These are phyloP conservation scores for Dichomitus squalens DNA, from an alignment of 1,284 basidiomycete species.

Conservation along the genomic window DNA sequence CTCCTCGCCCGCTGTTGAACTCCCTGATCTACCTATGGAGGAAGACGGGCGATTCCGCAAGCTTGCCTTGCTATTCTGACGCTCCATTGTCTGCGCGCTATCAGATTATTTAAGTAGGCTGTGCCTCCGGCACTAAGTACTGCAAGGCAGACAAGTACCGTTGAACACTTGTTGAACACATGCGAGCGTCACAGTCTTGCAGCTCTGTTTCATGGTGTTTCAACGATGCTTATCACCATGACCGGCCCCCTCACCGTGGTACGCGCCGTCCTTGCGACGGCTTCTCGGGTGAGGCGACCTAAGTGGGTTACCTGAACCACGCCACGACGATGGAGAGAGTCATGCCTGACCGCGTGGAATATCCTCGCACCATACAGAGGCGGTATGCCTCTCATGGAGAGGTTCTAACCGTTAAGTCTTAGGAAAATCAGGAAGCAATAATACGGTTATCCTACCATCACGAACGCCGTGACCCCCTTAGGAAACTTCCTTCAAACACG, in stretches of 20 bases:
- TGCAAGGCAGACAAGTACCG: too few relatives aligned
- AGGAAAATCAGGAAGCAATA: not conserved
- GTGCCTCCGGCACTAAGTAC: too few relatives aligned
- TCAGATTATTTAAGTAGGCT: too few relatives aligned
- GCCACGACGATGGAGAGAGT: not conserved
- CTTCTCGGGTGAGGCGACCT: not conserved
- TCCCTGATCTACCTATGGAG: not conserved
- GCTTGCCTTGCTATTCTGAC: not conserved
- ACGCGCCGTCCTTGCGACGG: not conserved
- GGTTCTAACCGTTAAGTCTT: conserved; percentile 6
- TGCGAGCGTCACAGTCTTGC: too few relatives aligned
- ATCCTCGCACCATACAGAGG: not conserved
- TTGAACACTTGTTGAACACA: too few relatives aligned
- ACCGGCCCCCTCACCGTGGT: too few relatives aligned
- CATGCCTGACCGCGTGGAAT: not conserved
- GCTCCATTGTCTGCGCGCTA: not conserved
- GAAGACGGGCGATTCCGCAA: not conserved
- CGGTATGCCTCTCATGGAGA: not conserved
- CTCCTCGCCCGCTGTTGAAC: not conserved
- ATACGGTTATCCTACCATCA: not conserved
- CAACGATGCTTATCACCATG: too few relatives aligned
- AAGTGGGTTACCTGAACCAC: not conserved
- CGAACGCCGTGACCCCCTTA: not conserved
- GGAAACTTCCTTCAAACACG: not conserved
- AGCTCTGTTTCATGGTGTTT: too few relatives aligned